Evolutionary conservation across 1,139 yeast species (phyloP).

Genomic region (Scheffersomyces cryptocercus): DNA sequence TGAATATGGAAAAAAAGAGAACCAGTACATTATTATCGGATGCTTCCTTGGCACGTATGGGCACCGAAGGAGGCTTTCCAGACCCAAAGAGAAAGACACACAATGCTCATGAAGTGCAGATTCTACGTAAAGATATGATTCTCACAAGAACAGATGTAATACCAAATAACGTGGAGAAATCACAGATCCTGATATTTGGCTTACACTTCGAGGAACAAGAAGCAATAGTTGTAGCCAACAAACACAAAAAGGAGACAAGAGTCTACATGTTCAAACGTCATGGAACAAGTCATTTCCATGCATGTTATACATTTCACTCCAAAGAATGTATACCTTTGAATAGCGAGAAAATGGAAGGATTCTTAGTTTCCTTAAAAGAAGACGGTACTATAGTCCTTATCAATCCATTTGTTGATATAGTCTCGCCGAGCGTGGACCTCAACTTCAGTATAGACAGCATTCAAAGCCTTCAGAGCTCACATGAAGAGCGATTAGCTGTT

Average conservation of each 20-base stretch:
- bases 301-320: slow-evolving; percentile 37
- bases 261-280: slow-evolving; percentile 51
- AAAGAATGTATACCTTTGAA: slow-evolving; percentile 43
- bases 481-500: slow-evolving; percentile 31
- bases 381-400: slow-evolving; percentile 41
- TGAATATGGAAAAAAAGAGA: slow-evolving; percentile 52
- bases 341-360: slow-evolving; percentile 37
- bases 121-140: slow-evolving; percentile 63
- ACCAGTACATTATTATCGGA: slow-evolving; percentile 57
- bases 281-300: slow-evolving; percentile 32
- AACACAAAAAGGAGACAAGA: slow-evolving; percentile 36
- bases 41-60: slow-evolving; percentile 64
- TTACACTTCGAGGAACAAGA: slow-evolving; percentile 56
- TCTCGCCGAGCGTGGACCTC: slow-evolving; percentile 43
- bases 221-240: slow-evolving; percentile 52
- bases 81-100: slow-evolving; percentile 24
- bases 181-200: slow-evolving; percentile 42
- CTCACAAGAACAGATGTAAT: slow-evolving; percentile 60
- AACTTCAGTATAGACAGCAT: slow-evolving; percentile 18
- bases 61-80: slow-evolving; percentile 38
- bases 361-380: slow-evolving; percentile 37
- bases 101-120: slow-evolving; percentile 22
- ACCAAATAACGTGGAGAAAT: slow-evolving; percentile 27
- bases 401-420: slow-evolving; percentile 65
- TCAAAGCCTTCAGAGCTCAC: slow-evolving; percentile 24